Evolutionary conservation across 2,329 filamentous ascomycete genomes (phyloP).

Genomic region (Colletotrichum liaoningense): DNA sequence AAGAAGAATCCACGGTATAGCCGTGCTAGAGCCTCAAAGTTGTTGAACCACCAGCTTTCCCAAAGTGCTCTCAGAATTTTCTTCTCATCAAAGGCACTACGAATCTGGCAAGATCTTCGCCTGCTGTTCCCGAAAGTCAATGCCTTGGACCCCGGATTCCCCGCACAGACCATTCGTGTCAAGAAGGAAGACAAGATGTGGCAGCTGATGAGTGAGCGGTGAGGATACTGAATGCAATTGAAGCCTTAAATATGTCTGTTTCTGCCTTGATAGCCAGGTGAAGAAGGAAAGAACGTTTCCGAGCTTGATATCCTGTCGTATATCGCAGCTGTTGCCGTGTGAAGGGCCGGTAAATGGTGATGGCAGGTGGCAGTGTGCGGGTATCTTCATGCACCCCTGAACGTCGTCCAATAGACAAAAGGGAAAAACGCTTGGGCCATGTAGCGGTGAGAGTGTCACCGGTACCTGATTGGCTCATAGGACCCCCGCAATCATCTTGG

Average conservation of each 20-base stretch:
- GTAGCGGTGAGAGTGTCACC: conserved; percentile 41
- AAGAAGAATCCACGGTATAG: neutral
- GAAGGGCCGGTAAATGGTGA: neutral
- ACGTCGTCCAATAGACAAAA: conserved; percentile 19
- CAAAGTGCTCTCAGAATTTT: neutral
- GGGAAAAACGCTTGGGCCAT: conserved; percentile 33
- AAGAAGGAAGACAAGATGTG: neutral
- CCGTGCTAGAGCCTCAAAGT: neutral
- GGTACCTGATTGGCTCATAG: conserved; percentile 14
- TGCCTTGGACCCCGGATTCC: conserved; percentile 7
- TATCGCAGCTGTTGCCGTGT: conserved; percentile 10
- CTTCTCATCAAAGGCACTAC: neutral
- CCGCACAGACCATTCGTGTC: neutral
- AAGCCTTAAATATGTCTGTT: neutral
- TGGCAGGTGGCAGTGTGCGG: conserved; percentile 28
- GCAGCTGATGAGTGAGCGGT: neutral
- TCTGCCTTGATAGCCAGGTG: neutral
- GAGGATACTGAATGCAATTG: neutral
- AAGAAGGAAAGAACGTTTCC: neutral
- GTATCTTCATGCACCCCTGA: conserved; percentile 36
- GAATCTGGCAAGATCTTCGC: neutral
- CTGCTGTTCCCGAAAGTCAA: conserved; percentile 4
- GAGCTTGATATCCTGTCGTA: neutral
- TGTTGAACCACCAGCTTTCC: neutral
- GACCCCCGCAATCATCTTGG: conserved; percentile 11